phyloP scores from a whole-genome alignment of 2,329 filamentous ascomycete genomes.

The Calonectria pauciramosa region DNA sequence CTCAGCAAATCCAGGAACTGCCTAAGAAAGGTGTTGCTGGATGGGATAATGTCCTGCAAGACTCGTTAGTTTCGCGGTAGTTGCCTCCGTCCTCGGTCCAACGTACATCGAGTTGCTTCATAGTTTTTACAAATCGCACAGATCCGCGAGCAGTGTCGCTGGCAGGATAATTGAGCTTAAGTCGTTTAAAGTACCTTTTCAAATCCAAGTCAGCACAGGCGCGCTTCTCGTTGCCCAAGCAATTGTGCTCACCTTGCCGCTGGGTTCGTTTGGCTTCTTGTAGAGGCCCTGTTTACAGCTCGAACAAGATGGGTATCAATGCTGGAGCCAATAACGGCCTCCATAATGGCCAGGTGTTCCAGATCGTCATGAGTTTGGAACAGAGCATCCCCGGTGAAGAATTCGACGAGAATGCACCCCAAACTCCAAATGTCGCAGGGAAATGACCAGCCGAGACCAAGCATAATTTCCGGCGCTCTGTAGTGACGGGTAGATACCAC shows the following conservation, averaged over 20 bases:
- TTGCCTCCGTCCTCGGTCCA: too few species aligned
- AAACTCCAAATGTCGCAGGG: slow-evolving; percentile 83
- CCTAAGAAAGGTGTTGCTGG: slow-evolving; percentile 69
- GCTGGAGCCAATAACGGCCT: slow-evolving; percentile 72
- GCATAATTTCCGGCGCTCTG: slow-evolving; percentile 77
- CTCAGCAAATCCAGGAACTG: slow-evolving; percentile 74
- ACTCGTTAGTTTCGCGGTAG: slow-evolving; percentile 40
- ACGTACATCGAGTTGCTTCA: slow-evolving; percentile 2
- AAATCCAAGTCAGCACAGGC: not conserved
- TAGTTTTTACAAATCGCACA: not conserved
- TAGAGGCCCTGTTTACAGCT: not conserved
- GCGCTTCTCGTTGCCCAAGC: too few species aligned
- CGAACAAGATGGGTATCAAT: slow-evolving; percentile 60
- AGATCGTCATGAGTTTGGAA: slow-evolving; percentile 82
- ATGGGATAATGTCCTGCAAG: slow-evolving; percentile 73
- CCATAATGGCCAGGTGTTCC: slow-evolving; percentile 83
- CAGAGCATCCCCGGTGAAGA: slow-evolving; percentile 78
- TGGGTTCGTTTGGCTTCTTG: not conserved
- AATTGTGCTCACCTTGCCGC: not conserved
- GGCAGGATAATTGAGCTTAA: not conserved
- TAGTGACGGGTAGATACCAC: slow-evolving; percentile 80
- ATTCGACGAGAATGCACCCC: slow-evolving; percentile 79
- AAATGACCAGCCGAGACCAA: slow-evolving; percentile 78
- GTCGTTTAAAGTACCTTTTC: not conserved
- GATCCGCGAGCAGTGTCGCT: not conserved